Percentiles rank a stretch among this genome's conserved stretches.
phyloP scores from a whole-genome alignment of 352 stramenopile genomes.

The Stramenopiles sp. region DNA sequence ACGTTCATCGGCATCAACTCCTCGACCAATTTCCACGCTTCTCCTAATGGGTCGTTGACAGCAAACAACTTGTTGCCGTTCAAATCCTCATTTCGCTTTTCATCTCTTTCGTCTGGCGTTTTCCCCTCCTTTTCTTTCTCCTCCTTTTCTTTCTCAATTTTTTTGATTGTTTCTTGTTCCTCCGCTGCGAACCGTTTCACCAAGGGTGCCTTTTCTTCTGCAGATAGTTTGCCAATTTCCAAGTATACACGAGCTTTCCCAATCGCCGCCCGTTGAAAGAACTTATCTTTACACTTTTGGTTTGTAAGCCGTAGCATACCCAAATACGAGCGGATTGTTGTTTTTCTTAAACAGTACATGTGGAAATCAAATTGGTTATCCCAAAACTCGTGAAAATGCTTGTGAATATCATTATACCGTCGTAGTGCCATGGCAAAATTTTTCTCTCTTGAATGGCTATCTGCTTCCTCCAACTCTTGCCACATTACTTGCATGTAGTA shows the following conservation, averaged over 20 bases:
- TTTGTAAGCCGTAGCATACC: constrained; percentile 80
- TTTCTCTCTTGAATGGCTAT: constrained; percentile 36
- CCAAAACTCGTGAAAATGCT: constrained; percentile 90
- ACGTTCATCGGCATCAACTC: constrained; percentile 5
- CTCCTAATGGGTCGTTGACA: constrained; percentile 37
- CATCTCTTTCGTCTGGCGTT: constrained; percentile 29
- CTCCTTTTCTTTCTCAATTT: constrained; percentile 36
- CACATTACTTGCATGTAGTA: constrained; percentile 97
- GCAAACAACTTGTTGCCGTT: constrained; percentile 41
- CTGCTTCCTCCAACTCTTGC: constrained; percentile 79
- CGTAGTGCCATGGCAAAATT: constrained; percentile 67
- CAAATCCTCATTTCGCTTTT: constrained; percentile 40
- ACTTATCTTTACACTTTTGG: constrained; percentile 57
- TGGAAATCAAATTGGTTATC: constrained; percentile 99
- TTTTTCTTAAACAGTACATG: constrained; percentile 93
- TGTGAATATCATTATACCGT: constrained; percentile 77
- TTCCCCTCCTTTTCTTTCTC: constrained; percentile 15
- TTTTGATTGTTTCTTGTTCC: constrained; percentile 39
- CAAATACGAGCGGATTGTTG: constrained; percentile 83
- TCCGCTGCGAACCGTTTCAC: constrained; percentile 51
- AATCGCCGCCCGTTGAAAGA: constrained; percentile 60
- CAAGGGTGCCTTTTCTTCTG: constrained; percentile 42
- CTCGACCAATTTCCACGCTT: constrained; percentile 46
- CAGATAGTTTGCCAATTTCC: constrained; percentile 46
- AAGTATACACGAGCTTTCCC: constrained; percentile 70